A percentile compares a stretch with the other conserved stretches of the same genome.
Conservation (phyloP, 2,329 filamentous ascomycete genomes). For the Fusarium sterilihyphosum region DNA sequence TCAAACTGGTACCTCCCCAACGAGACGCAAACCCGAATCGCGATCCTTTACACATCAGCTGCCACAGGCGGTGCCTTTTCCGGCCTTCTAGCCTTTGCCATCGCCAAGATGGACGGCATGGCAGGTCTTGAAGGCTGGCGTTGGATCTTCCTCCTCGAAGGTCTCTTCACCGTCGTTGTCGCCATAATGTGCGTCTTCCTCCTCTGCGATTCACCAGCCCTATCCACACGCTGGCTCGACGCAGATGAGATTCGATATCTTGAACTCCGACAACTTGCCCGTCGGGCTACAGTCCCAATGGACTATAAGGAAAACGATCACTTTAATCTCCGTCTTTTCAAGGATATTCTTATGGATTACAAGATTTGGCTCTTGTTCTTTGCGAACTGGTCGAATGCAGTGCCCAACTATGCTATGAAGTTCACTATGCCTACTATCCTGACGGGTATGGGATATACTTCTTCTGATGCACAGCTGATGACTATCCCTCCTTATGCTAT, state of each 20-base stretch:
- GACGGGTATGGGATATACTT: slow-evolving; percentile 53
- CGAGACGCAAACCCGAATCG: slow-evolving; percentile 21
- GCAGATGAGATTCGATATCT: slow-evolving; percentile 14
- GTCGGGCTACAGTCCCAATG: not conserved
- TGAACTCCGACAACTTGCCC: slow-evolving; percentile 2
- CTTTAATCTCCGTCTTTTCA: slow-evolving; percentile 32
- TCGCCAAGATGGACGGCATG: slow-evolving; percentile 23
- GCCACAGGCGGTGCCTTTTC: slow-evolving; percentile 46
- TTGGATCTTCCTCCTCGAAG: slow-evolving; percentile 21
- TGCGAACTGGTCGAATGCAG: slow-evolving; percentile 55
- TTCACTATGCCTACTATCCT: slow-evolving; percentile 53
- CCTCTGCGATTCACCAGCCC: slow-evolving; percentile 6
- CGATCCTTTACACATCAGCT: slow-evolving; percentile 30
- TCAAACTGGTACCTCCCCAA: slow-evolving; percentile 28
- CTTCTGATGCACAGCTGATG: slow-evolving; percentile 45
- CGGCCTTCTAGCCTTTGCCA: slow-evolving; percentile 23
- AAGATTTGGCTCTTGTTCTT: slow-evolving; percentile 57
- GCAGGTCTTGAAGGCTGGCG: slow-evolving; percentile 26
- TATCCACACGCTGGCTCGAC: slow-evolving; percentile 10
- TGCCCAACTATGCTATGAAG: slow-evolving; percentile 48
- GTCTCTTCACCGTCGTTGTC: slow-evolving; percentile 12
- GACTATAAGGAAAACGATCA: slow-evolving; percentile 17
- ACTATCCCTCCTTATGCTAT: slow-evolving; percentile 12
- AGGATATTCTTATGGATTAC: slow-evolving; percentile 57
- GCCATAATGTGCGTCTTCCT: slow-evolving; percentile 14